Conservation (phyloP, 768 basidiomycete genomes). For the Pulveroboletus sp. region DNA sequence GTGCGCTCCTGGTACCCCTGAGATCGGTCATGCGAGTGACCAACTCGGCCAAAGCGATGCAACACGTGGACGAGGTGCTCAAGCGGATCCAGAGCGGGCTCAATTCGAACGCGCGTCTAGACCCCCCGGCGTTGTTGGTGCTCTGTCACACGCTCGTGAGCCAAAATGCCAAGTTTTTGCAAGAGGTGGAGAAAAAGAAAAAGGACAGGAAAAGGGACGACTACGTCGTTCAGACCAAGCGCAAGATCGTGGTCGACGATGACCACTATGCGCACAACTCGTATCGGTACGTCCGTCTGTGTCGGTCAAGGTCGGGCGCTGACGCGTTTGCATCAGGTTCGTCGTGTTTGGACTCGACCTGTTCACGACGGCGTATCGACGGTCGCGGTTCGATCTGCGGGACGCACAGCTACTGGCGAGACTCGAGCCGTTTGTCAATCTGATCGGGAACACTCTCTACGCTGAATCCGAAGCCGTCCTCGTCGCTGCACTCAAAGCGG, state of each 20-base stretch:
- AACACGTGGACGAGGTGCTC: slow-evolving; percentile 83
- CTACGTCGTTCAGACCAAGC: slow-evolving; percentile 75
- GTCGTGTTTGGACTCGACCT: slow-evolving; percentile 90
- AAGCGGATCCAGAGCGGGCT: slow-evolving; percentile 79
- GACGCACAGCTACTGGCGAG: slow-evolving; percentile 72
- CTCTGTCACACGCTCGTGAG: slow-evolving; percentile 88
- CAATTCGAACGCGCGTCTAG: slow-evolving; percentile 73
- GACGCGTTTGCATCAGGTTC: slow-evolving; percentile 48
- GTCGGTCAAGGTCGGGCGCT: neutral
- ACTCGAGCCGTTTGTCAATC: slow-evolving; percentile 79
- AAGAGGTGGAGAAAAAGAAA: slow-evolving; percentile 44
- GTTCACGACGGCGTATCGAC: slow-evolving; percentile 80
- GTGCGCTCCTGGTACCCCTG: slow-evolving; percentile 70
- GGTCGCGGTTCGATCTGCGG: slow-evolving; percentile 81
- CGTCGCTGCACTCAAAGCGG: slow-evolving; percentile 69
- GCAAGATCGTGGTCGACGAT: slow-evolving; percentile 47
- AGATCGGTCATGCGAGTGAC: slow-evolving; percentile 85
- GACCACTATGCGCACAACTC: slow-evolving; percentile 86
- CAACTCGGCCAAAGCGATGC: slow-evolving; percentile 72
- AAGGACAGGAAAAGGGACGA: slow-evolving; percentile 42
- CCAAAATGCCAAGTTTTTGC: slow-evolving; percentile 85
- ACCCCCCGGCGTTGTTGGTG: slow-evolving; percentile 65
- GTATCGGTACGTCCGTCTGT: slow-evolving; percentile 54
- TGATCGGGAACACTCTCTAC: slow-evolving; percentile 91
- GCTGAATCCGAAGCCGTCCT: slow-evolving; percentile 75